These are phyloP conservation scores for Penicillium coprophilum DNA, from an alignment of 495 filamentous ascomycete genomes.

Conservation along the genomic window DNA sequence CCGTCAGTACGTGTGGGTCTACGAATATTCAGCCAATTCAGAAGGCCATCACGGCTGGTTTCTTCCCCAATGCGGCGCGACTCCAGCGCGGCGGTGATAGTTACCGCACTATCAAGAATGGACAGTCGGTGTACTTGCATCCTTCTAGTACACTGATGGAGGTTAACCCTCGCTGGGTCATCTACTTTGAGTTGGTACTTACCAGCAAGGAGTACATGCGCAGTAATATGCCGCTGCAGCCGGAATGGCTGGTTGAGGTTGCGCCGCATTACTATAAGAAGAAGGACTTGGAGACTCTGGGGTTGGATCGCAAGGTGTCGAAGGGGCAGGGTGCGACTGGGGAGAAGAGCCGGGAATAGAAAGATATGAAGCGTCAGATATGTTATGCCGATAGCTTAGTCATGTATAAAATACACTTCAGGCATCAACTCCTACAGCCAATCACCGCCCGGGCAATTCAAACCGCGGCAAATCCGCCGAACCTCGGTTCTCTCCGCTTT, in stretches of 20 bases:
- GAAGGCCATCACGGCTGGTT: slow-evolving; percentile 86
- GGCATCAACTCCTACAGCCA: slow-evolving; percentile 12
- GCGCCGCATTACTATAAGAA: slow-evolving; percentile 96
- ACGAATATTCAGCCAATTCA: slow-evolving; percentile 73
- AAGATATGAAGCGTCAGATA: background rate
- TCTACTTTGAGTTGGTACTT: slow-evolving; percentile 89
- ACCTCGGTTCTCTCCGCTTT: slow-evolving; percentile 33
- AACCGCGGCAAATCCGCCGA: slow-evolving; percentile 25
- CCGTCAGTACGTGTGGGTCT: slow-evolving; percentile 64
- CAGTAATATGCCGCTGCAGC: slow-evolving; percentile 77
- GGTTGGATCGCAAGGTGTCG: slow-evolving; percentile 76
- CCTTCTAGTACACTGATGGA: slow-evolving; percentile 81
- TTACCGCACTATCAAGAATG: slow-evolving; percentile 94
- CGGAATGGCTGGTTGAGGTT: slow-evolving; percentile 85
- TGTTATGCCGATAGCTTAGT: background rate
- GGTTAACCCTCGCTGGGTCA: slow-evolving; percentile 80
- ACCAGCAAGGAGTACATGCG: slow-evolving; percentile 96
- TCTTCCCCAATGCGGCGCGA: slow-evolving; percentile 91
- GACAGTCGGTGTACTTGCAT: slow-evolving; percentile 85
- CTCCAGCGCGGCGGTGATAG: slow-evolving; percentile 82
- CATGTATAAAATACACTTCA: slow-evolving; percentile 4
- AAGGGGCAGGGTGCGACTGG: slow-evolving; percentile 57
- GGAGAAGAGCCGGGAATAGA: slow-evolving; percentile 36
- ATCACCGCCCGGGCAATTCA: slow-evolving; percentile 19
- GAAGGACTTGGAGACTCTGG: slow-evolving; percentile 81